These are phyloP conservation scores for Glaciozyma martinii DNA, from an alignment of 768 basidiomycete genomes.

Conservation along the genomic window DNA sequence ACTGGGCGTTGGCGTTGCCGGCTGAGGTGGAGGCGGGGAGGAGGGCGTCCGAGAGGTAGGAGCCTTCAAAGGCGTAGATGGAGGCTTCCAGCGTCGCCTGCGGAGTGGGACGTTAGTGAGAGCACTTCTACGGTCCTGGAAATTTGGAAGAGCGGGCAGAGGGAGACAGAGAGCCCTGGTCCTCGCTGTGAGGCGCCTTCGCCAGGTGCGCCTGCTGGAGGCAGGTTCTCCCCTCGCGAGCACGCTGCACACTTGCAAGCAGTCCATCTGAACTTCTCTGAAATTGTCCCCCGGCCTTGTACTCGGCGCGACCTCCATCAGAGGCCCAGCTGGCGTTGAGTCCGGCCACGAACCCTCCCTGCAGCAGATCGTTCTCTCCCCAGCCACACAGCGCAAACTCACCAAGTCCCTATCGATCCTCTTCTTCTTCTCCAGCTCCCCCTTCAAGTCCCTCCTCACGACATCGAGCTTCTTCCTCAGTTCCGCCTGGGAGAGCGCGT, in stretches of 20 bases:
- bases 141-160: background rate
- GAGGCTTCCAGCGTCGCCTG: constrained; percentile 41
- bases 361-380: background rate
- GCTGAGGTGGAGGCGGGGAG: constrained; percentile 32
- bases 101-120: background rate
- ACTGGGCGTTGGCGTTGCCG: constrained; percentile 30
- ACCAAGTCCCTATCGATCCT: constrained; percentile 27
- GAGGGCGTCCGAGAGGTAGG: constrained; percentile 41
- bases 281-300: too few relatives aligned
- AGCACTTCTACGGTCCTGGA: background rate
- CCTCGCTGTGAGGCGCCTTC: too few relatives aligned
- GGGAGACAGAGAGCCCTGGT: background rate
- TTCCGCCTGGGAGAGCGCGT: constrained; percentile 16
- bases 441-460: constrained; percentile 4
- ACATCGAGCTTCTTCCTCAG: constrained; percentile 22
- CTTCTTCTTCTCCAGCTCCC: constrained; percentile 19
- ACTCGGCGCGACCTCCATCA: too few relatives aligned
- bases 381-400: background rate
- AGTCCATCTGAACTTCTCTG: too few relatives aligned
- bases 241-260: too few relatives aligned
- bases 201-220: too few relatives aligned
- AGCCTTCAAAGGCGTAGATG: constrained; percentile 42
- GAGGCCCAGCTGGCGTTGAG: too few relatives aligned
- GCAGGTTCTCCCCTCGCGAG: too few relatives aligned
- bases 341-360: too few relatives aligned